Evolutionary conservation across 2,329 filamentous ascomycete genomes (phyloP).

Genomic region (Talaromyces albobiverticillius): DNA sequence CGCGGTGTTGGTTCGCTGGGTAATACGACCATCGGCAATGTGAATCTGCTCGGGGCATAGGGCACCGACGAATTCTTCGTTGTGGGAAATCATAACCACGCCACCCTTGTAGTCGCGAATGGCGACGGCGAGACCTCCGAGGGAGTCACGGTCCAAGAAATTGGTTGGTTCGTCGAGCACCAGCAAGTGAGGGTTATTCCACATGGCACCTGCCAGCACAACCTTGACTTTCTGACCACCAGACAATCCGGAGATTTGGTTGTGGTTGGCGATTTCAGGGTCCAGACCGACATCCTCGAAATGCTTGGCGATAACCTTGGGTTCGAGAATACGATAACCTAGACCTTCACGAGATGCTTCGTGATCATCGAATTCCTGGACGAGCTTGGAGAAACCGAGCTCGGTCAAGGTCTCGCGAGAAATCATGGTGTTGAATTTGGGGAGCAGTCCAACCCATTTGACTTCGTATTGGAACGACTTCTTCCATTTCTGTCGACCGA

Average conservation of each 20-base stretch:
- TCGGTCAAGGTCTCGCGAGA: constrained; percentile 87
- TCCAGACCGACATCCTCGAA: constrained; percentile 96
- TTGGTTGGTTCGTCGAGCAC: constrained; percentile 99
- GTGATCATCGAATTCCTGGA: constrained; percentile 98
- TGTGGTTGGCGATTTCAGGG: constrained; percentile 98
- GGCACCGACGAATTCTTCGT: constrained; percentile 97
- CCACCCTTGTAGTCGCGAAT: constrained; percentile 98
- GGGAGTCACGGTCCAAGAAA: constrained; percentile 96
- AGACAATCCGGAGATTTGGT: constrained; percentile 91
- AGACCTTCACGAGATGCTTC: constrained; percentile 98
- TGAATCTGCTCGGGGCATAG: constrained; percentile 97
- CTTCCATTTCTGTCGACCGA: constrained; percentile 98
- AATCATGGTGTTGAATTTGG: constrained; percentile 90
- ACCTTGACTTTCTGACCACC: constrained; percentile 99
- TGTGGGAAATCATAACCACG: constrained; percentile 99
- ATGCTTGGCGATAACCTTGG: constrained; percentile 93
- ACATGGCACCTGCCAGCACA: constrained; percentile 92
- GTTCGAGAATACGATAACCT: constrained; percentile 89
- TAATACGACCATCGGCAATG: constrained; percentile 81
- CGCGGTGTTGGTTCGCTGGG: constrained; percentile 74
- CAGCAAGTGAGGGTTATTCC: constrained; percentile 97
- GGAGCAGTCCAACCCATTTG: constrained; percentile 87
- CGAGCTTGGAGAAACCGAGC: constrained; percentile 84
- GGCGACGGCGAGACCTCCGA: constrained; percentile 93
- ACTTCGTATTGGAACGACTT: constrained; percentile 99